Conservation (phyloP, 495 filamentous ascomycete species). For the Achaetomiella virescens region DNA sequence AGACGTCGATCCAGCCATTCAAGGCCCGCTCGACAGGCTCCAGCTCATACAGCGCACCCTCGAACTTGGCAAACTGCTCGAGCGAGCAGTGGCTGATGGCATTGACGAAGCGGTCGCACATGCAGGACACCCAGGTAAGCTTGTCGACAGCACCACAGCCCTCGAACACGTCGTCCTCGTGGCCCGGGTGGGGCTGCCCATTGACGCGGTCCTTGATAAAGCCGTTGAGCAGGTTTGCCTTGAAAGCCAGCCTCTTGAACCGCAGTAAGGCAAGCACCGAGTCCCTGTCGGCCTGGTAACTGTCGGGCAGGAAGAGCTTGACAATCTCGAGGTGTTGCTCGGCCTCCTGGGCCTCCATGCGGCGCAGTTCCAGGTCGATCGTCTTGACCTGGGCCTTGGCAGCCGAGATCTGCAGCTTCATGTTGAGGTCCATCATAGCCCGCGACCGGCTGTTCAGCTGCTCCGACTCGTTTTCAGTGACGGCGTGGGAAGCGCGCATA, state of each 20-base stretch:
- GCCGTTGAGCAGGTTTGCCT: constrained; percentile 69
- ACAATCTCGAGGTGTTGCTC: constrained; percentile 82
- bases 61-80: constrained; percentile 68
- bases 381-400: constrained; percentile 88
- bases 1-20: constrained; percentile 82
- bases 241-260: constrained; percentile 84
- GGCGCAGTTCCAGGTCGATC: constrained; percentile 81
- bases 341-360: constrained; percentile 85
- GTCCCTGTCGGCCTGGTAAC: constrained; percentile 69
- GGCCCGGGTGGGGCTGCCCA: constrained; percentile 45
- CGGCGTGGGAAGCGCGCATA: constrained; percentile 81
- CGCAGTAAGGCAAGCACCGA: constrained; percentile 78
- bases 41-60: constrained; percentile 76
- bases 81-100: constrained; percentile 67
- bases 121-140: constrained; percentile 71
- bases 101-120: constrained; percentile 78
- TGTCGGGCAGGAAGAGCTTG: constrained; percentile 82
- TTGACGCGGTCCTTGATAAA: constrained; percentile 73
- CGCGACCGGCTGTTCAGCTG: constrained; percentile 77
- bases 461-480: constrained; percentile 86
- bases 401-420: constrained; percentile 83
- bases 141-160: constrained; percentile 78
- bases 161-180: constrained; percentile 67
- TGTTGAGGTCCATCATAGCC: constrained; percentile 92
- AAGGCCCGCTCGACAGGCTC: constrained; percentile 88